Conservation (phyloP, 1,284 basidiomycete species). For the Cryptococcus wingfieldii region DNA sequence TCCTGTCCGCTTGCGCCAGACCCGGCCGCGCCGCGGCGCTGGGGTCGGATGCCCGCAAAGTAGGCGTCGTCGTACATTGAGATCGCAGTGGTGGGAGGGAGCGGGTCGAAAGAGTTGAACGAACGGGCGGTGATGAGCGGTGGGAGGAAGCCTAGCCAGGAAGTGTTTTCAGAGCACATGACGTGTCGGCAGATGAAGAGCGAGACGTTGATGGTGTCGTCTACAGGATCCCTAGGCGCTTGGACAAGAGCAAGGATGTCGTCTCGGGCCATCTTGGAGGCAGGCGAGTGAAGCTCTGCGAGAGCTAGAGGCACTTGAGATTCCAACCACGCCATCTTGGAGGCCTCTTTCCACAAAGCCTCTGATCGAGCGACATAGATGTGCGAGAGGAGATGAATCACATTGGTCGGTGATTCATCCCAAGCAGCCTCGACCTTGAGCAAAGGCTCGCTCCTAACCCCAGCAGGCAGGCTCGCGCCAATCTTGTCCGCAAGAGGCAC, state of each 20-base stretch:
- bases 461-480: constrained; percentile 61
- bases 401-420: constrained; percentile 49
- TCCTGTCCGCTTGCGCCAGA: constrained; percentile 5
- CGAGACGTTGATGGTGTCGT: constrained; percentile 34
- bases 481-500: constrained; percentile 77
- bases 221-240: constrained; percentile 40
- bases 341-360: constrained; percentile 72
- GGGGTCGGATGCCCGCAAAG: constrained; percentile 56
- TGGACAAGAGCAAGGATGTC: constrained; percentile 46
- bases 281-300: constrained; percentile 21
- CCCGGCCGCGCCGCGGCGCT: constrained; percentile 1
- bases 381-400: constrained; percentile 65
- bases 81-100: constrained; percentile 62
- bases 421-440: constrained; percentile 63
- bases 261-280: constrained; percentile 24
- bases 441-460: constrained; percentile 59
- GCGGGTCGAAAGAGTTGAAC: constrained; percentile 69
- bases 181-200: constrained; percentile 65
- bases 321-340: constrained; percentile 65
- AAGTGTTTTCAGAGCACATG: constrained; percentile 60
- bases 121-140: constrained; percentile 49
- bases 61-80: constrained; percentile 65
- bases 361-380: constrained; percentile 74
- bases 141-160: constrained; percentile 68
- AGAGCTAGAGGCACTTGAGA: constrained; percentile 46